phyloP scores from a whole-genome alignment of 345 rosid genomes.

The Lepidium didymum region DNA sequence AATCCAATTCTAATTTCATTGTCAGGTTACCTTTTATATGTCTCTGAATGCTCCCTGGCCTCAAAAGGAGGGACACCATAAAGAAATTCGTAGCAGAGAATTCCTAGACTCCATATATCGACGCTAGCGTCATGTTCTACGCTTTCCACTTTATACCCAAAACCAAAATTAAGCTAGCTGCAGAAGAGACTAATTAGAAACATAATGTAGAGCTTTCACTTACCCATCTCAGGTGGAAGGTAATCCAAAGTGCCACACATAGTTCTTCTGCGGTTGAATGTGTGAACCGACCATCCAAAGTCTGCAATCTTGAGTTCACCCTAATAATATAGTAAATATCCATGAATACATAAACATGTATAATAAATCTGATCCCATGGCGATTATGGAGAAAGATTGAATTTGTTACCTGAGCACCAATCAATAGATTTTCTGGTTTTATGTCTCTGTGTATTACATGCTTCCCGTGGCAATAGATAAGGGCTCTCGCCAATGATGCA shows the following conservation, averaged over 20 bases:
- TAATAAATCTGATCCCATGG: neutral
- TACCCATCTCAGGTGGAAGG: slow-evolving; percentile 99
- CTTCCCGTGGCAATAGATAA: slow-evolving; percentile 97
- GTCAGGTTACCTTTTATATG: slow-evolving; percentile 60
- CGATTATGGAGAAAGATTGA: neutral
- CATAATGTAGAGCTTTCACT: neutral
- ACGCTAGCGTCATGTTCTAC: slow-evolving; percentile 93
- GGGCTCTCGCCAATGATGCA: slow-evolving; percentile 92
- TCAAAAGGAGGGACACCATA: slow-evolving; percentile 92
- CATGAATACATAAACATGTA: neutral
- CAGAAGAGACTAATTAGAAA: neutral
- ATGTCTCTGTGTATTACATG: slow-evolving; percentile 97
- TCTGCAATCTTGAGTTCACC: slow-evolving; percentile 99
- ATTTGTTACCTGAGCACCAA: slow-evolving; percentile 66
- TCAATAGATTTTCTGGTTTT: slow-evolving; percentile 84
- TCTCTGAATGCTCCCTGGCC: slow-evolving; percentile 91
- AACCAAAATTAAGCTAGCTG: neutral
- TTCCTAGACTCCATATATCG: slow-evolving; percentile 98
- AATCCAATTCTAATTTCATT: neutral
- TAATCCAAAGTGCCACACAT: slow-evolving; percentile 98
- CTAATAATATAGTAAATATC: slow-evolving; percentile 28
- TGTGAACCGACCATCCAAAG: slow-evolving; percentile 99
- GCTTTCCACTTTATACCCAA: slow-evolving; percentile 58
- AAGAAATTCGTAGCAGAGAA: slow-evolving; percentile 83
- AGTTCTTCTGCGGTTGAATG: slow-evolving; percentile 83